A percentile compares a stretch with the other conserved stretches of the same genome.
phyloP scores from a whole-genome alignment of 179 eudicot species.

The Corrigiola litoralis region DNA sequence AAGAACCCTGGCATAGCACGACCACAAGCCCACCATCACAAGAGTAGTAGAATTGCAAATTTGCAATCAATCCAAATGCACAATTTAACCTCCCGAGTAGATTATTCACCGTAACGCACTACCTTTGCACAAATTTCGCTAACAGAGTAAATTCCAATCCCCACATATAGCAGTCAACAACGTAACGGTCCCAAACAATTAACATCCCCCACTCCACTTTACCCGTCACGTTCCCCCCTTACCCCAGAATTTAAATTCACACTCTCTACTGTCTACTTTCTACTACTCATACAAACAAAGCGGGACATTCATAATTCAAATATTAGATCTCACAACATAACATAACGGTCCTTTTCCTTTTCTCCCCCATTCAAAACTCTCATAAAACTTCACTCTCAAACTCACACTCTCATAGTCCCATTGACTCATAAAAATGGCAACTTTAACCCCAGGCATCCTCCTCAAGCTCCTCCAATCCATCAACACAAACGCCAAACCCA shows the following conservation, averaged over 20 bases:
- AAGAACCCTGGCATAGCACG: too few relatives aligned
- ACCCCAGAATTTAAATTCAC: neutral
- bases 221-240: neutral
- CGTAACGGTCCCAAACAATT: neutral
- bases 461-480: conserved; percentile 86
- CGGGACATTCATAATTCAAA: conserved; percentile 25
- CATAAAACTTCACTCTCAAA: neutral
- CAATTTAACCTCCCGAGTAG: too few relatives aligned
- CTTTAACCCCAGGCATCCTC: conserved; percentile 78
- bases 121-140: too few relatives aligned
- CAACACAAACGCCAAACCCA: conserved; percentile 55
- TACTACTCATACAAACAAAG: too few relatives aligned
- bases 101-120: too few relatives aligned
- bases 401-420: neutral
- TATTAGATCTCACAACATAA: conserved; percentile 11
- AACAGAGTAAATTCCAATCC: neutral
- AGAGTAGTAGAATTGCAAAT: too few relatives aligned
- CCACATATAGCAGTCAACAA: neutral
- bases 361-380: neutral
- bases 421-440: conserved; percentile 52
- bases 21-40: too few relatives aligned
- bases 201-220: too few relatives aligned
- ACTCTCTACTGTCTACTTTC: neutral
- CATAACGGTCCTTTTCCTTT: conserved; percentile 17
- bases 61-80: too few relatives aligned